These are phyloP conservation scores for Ulota crispa DNA, from an alignment of 225 moss, liverwort and hornwort genomes.

Conservation along the genomic window DNA sequence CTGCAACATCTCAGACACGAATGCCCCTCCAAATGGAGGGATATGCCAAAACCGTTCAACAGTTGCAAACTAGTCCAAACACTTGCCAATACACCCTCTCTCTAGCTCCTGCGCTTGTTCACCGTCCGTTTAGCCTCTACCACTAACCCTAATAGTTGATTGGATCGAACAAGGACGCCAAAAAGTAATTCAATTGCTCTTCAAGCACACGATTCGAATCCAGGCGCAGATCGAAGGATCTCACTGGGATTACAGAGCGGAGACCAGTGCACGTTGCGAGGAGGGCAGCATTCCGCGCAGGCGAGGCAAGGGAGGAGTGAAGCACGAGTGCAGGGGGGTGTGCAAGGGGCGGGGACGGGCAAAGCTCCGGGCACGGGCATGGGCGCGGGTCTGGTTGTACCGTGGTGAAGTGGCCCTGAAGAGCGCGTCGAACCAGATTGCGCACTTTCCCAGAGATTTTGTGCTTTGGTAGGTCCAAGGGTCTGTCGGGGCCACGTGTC, in stretches of 20 bases:
- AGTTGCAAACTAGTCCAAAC: background rate
- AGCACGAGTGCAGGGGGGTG: no score
- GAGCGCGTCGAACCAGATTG: conserved; percentile 14
- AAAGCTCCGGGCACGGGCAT: background rate
- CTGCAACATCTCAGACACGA: background rate
- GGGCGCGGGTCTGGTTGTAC: background rate
- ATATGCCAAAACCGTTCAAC: background rate
- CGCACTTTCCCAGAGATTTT: background rate
- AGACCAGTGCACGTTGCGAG: background rate
- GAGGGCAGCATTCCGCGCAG: background rate
- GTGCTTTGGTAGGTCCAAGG: background rate
- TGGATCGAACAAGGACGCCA: background rate
- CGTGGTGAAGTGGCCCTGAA: background rate
- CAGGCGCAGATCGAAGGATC: background rate
- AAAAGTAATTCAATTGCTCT: background rate
- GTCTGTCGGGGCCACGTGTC: background rate
- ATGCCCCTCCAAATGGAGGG: background rate
- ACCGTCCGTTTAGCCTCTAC: background rate
- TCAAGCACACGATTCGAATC: background rate
- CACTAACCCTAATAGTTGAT: conserved; percentile 28
- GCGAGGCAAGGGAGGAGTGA: background rate
- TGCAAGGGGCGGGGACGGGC: background rate
- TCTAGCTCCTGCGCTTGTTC: background rate
- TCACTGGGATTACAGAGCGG: background rate
- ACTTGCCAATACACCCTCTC: background rate